Evolutionary conservation across 2,329 filamentous ascomycete genomes (phyloP).

Genomic region (Phaeosphaeria sp.): DNA sequence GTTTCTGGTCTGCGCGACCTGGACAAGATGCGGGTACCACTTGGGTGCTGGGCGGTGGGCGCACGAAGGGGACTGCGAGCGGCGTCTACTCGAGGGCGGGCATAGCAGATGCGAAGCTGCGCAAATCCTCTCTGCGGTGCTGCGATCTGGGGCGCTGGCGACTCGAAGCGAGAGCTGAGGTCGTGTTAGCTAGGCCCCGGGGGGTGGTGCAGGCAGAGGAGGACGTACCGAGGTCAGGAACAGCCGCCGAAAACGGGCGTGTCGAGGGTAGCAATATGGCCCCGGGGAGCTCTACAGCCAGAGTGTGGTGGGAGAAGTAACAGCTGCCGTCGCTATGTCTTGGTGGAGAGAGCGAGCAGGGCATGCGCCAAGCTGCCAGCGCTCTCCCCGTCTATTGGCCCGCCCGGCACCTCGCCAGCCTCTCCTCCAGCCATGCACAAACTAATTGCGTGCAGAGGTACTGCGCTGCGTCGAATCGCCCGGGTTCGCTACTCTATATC

Average conservation of each 20-base stretch:
- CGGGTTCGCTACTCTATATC: background rate
- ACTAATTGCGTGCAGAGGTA: background rate
- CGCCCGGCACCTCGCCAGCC: background rate
- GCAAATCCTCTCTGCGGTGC: constrained; percentile 3
- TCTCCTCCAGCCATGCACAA: background rate
- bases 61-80: constrained; percentile 14
- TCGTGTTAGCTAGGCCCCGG: too few species aligned
- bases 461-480: background rate
- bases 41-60: constrained; percentile 2
- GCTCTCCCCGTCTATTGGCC: background rate
- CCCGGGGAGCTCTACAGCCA: too few species aligned
- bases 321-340: background rate
- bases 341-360: constrained; percentile 8
- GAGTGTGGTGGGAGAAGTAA: constrained; percentile 1
- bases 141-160: constrained; percentile 16
- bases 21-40: constrained; percentile 15
- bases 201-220: too few species aligned
- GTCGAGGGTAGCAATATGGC: constrained; percentile 19
- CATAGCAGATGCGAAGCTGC: constrained; percentile 12
- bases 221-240: constrained; percentile 20
- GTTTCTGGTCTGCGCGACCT: constrained; percentile 32
- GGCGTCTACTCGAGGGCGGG: constrained; percentile 1
- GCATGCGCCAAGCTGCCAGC: constrained; percentile 8
- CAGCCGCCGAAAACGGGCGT: constrained; percentile 14
- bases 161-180: constrained; percentile 17